These are phyloP conservation scores for Fusarium chuoi DNA, from an alignment of 2,329 filamentous ascomycete genomes.

Conservation along the genomic window DNA sequence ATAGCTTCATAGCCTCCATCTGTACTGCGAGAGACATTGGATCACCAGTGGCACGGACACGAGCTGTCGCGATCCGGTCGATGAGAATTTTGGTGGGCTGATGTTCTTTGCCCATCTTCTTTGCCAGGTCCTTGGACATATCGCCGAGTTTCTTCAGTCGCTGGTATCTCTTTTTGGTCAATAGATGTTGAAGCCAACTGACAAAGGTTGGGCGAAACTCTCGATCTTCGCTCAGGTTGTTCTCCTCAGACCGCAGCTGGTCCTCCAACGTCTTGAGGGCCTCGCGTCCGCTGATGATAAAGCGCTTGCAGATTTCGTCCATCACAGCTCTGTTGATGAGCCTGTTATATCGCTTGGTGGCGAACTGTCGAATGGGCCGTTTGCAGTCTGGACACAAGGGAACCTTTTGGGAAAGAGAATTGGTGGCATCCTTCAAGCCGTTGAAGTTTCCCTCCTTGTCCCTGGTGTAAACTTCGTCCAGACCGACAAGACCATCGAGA, in stretches of 20 bases:
- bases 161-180: neutral
- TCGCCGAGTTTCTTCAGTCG: neutral
- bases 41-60: neutral
- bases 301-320: conserved; percentile 70
- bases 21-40: neutral
- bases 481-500: conserved; percentile 68
- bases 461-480: conserved; percentile 60
- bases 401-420: conserved; percentile 55
- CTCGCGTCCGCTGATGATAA: conserved; percentile 53
- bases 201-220: neutral
- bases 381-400: conserved; percentile 66
- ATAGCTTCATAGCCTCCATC: neutral
- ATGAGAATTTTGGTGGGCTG: neutral
- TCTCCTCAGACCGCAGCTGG: neutral
- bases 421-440: conserved; percentile 53
- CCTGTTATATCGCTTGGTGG: conserved; percentile 65
- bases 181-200: neutral
- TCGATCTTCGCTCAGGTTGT: neutral
- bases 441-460: conserved; percentile 47
- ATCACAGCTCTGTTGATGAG: conserved; percentile 68
- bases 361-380: conserved; percentile 64
- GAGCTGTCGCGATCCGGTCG: neutral
- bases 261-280: conserved; percentile 47
- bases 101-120: conserved; percentile 22
- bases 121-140: neutral